phyloP scores from a whole-genome alignment of 495 filamentous ascomycete species.

The Penicillium turbatum region DNA sequence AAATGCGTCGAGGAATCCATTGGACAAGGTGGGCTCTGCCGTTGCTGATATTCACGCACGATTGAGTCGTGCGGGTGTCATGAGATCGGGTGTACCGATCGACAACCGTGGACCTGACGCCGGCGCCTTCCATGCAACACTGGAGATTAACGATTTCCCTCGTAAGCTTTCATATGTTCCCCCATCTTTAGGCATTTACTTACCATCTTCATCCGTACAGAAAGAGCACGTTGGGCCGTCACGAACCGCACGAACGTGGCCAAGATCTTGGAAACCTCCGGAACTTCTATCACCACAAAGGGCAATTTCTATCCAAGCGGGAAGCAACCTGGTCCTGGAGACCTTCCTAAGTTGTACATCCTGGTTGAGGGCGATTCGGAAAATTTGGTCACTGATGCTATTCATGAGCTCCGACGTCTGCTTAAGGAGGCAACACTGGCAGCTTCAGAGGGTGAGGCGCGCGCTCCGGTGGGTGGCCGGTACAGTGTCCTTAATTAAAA shows the following conservation, averaged over 20 bases:
- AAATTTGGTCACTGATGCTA: slow-evolving; percentile 82
- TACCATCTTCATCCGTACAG: slow-evolving; percentile 35
- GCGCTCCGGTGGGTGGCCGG: slow-evolving; percentile 75
- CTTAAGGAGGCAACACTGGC: slow-evolving; percentile 91
- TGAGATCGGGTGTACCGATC: slow-evolving; percentile 88
- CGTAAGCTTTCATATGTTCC: slow-evolving; percentile 49
- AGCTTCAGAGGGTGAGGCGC: slow-evolving; percentile 76
- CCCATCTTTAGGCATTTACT: slow-evolving; percentile 12
- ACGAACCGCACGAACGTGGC: slow-evolving; percentile 98
- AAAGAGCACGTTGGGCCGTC: slow-evolving; percentile 98
- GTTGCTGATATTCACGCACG: slow-evolving; percentile 84
- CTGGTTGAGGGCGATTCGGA: slow-evolving; percentile 97
- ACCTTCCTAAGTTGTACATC: slow-evolving; percentile 90
- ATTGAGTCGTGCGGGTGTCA: slow-evolving; percentile 76
- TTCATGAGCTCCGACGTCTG: slow-evolving; percentile 83
- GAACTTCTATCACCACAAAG: slow-evolving; percentile 96
- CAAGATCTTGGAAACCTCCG: slow-evolving; percentile 92
- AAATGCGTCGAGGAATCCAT: slow-evolving; percentile 56
- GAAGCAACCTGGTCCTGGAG: slow-evolving; percentile 68
- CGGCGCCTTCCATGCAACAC: slow-evolving; percentile 91
- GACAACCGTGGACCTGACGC: slow-evolving; percentile 99
- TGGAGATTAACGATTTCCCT: slow-evolving; percentile 99
- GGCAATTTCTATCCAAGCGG: slow-evolving; percentile 82
- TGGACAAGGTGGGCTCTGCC: slow-evolving; percentile 80
- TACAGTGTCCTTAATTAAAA: slow-evolving; percentile 75